Conservation (phyloP, 352 stramenopile species). For the Pythium pyrilobum region DNA sequence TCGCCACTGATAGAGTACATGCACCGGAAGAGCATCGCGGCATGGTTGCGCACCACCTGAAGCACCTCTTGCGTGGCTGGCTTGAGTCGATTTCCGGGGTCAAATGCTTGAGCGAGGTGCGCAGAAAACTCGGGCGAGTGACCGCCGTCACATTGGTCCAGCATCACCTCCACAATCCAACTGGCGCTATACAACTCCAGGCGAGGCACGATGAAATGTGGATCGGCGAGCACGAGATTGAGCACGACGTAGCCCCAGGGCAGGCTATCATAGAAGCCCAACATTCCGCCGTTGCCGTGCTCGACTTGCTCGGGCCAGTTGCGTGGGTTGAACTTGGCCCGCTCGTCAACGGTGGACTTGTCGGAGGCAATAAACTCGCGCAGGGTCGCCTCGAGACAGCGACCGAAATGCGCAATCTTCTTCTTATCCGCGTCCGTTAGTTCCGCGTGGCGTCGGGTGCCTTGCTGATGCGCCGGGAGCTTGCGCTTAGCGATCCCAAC, state of each 20-base stretch:
- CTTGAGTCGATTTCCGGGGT: slow-evolving; percentile 18
- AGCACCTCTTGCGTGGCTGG: slow-evolving; percentile 13
- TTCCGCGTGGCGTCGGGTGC: background rate
- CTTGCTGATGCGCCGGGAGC: background rate
- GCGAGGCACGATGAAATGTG: slow-evolving; percentile 17
- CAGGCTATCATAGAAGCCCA: background rate
- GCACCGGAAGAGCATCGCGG: slow-evolving; percentile 23
- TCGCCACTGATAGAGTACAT: slow-evolving; percentile 24
- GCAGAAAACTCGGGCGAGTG: background rate
- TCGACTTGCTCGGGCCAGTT: slow-evolving; percentile 11
- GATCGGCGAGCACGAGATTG: slow-evolving; percentile 28
- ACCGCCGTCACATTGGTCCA: background rate
- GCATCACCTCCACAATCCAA: background rate
- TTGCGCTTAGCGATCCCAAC: slow-evolving; percentile 8
- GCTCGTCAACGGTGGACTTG: slow-evolving; percentile 20
- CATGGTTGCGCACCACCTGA: slow-evolving; percentile 24
- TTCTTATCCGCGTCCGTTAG: slow-evolving; percentile 18
- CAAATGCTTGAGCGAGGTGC: slow-evolving; percentile 10
- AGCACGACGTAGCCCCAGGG: slow-evolving; percentile 21
- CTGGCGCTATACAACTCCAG: slow-evolving; percentile 6
- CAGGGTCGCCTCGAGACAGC: slow-evolving; percentile 19
- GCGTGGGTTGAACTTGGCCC: slow-evolving; percentile 17
- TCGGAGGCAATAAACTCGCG: slow-evolving; percentile 23
- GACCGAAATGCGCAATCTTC: slow-evolving; percentile 21
- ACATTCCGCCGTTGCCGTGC: slow-evolving; percentile 15